A percentile compares a stretch with the other conserved stretches of the same genome.
Conservation (phyloP, 2,329 filamentous ascomycete genomes). For the Arthroderma uncinatum region DNA sequence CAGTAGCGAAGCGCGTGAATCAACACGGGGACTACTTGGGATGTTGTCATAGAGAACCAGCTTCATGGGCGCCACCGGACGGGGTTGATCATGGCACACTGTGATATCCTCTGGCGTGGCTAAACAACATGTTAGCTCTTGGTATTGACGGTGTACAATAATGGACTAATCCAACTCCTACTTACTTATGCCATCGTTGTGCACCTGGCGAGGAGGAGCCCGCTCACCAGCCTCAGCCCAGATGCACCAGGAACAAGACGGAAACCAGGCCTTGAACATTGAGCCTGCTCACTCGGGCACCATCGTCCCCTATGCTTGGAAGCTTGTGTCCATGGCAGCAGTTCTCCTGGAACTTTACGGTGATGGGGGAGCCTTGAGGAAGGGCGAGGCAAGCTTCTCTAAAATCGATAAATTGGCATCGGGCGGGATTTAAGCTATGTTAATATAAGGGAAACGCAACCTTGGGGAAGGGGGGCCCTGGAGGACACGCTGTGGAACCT, state of each 20-base stretch:
- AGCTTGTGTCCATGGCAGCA: conserved; percentile 8
- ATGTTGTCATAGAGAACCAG: conserved; percentile 33
- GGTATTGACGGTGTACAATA: background rate
- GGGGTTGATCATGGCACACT: conserved; percentile 37
- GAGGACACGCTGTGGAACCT: background rate
- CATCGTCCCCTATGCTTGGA: conserved; percentile 4
- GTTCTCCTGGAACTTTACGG: background rate
- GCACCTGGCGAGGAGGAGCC: conserved; percentile 18
- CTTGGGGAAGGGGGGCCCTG: background rate
- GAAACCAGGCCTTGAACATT: conserved; percentile 31
- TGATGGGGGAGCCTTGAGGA: background rate
- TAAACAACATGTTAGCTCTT: background rate
- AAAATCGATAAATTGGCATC: background rate
- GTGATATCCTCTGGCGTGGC: conserved; percentile 32
- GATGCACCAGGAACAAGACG: conserved; percentile 30
- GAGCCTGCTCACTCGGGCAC: conserved; percentile 30
- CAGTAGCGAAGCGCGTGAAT: conserved; percentile 26
- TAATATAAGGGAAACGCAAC: conserved; percentile 1
- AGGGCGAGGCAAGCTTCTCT: conserved; percentile 1
- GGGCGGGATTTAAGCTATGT: background rate
- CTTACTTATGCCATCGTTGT: conserved; percentile 1
- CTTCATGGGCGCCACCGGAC: conserved; percentile 38
- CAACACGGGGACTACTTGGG: conserved; percentile 24
- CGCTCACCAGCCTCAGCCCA: conserved; percentile 22
- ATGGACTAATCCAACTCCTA: background rate